A percentile compares a stretch with the other conserved stretches of the same genome.
These are phyloP conservation scores for Cryptococcus sp. DNA, from an alignment of 1,284 basidiomycete genomes.

Conservation along the genomic window DNA sequence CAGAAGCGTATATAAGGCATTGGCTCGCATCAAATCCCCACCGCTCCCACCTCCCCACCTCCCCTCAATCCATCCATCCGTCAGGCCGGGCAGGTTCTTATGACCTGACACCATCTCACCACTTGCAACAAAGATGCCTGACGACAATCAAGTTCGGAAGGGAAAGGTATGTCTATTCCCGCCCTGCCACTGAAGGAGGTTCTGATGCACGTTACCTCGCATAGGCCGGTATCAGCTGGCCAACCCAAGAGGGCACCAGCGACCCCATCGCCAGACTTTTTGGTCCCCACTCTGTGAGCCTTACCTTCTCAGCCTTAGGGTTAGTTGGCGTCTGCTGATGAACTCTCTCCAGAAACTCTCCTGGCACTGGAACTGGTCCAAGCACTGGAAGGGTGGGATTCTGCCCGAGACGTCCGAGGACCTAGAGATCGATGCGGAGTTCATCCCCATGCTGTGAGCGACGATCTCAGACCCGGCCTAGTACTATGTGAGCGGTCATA, in stretches of 20 bases:
- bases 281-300: constrained; percentile 35
- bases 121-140: neutral
- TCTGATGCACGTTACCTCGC: too few species aligned
- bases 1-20: too few species aligned
- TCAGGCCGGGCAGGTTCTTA: too few species aligned
- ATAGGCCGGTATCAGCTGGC: constrained; percentile 44
- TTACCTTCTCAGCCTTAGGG: neutral
- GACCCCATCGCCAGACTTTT: constrained; percentile 44
- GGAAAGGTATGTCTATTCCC: constrained; percentile 9
- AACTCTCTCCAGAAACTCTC: constrained; percentile 24
- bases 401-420: constrained; percentile 31
- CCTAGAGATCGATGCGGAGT: constrained; percentile 39
- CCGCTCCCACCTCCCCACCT: neutral
- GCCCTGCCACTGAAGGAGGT: too few species aligned
- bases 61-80: neutral
- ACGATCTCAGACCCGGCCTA: neutral
- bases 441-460: constrained; percentile 46
- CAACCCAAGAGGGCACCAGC: constrained; percentile 37
- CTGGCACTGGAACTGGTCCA: constrained; percentile 50
- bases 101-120: too few species aligned
- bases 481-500: neutral
- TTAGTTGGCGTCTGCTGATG: neutral
- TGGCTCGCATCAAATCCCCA: too few species aligned
- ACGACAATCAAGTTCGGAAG: neutral
- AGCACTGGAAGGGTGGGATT: constrained; percentile 33